phyloP scores from a whole-genome alignment of 305 asterid genomes.

The Fraxinus ornus region DNA sequence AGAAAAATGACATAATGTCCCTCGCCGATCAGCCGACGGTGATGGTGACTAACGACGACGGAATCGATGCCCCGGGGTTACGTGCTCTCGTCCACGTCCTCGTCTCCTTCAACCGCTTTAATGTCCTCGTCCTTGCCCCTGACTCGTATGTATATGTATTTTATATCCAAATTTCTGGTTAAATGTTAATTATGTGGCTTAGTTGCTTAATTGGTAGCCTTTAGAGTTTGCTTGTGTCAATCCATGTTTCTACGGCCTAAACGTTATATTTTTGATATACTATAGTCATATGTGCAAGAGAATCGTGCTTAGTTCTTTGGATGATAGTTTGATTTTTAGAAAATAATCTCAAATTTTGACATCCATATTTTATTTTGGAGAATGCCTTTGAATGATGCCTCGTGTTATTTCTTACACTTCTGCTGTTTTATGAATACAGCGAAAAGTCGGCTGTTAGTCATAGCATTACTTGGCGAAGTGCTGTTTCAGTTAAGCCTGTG shows the following conservation, averaged over 20 bases:
- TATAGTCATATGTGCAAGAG: neutral
- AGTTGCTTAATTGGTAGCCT: neutral
- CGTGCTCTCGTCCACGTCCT: conserved; percentile 66
- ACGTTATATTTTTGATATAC: neutral
- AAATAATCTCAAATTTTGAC: neutral
- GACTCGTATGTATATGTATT: conserved; percentile 48
- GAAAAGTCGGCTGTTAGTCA: conserved; percentile 90
- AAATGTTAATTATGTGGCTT: neutral
- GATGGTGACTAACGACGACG: conserved; percentile 91
- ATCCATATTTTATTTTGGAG: neutral
- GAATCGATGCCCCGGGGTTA: conserved; percentile 78
- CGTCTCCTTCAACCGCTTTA: conserved; percentile 62
- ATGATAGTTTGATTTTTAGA: neutral
- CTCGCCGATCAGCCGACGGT: conserved; percentile 53
- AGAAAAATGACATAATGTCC: neutral
- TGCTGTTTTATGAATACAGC: conserved; percentile 32
- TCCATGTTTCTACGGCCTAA: neutral
- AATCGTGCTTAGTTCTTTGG: neutral
- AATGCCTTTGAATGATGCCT: neutral
- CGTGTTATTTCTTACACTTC: conserved; percentile 7
- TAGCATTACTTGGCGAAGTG: conserved; percentile 63
- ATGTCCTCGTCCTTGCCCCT: conserved; percentile 83
- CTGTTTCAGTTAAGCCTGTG: conserved; percentile 63
- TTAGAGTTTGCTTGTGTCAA: neutral
- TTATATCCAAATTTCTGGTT: neutral